A percentile compares a stretch with the other conserved stretches of the same genome.
Conservation (phyloP, 345 rosid genomes). For the Euphorbia tirucalli region DNA sequence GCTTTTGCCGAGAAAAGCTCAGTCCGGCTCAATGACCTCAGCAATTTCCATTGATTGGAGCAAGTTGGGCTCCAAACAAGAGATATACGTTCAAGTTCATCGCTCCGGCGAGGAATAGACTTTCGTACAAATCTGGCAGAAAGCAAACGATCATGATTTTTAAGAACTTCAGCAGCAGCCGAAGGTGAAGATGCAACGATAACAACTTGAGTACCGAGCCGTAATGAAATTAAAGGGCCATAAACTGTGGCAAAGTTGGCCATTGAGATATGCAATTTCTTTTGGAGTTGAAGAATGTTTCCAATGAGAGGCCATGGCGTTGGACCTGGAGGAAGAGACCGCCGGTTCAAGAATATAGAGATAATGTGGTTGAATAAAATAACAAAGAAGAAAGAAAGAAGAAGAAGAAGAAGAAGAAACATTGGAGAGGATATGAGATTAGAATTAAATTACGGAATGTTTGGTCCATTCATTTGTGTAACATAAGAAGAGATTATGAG, state of each 20-base stretch:
- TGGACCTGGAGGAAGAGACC: slow-evolving; percentile 8
- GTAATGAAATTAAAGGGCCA: slow-evolving; percentile 17
- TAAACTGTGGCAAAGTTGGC: slow-evolving; percentile 13
- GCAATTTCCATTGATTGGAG: slow-evolving; percentile 1
- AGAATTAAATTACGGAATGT: too few relatives aligned
- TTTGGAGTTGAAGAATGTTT: slow-evolving; percentile 13
- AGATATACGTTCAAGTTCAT: not conserved
- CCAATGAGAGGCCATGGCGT: slow-evolving; percentile 25
- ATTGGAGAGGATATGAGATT: not conserved
- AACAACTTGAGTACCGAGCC: slow-evolving; percentile 19
- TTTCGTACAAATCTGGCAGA: not conserved
- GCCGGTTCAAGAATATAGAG: not conserved
- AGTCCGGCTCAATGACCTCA: slow-evolving; percentile 8
- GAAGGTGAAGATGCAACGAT: slow-evolving; percentile 16
- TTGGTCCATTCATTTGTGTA: not conserved
- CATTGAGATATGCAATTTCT: slow-evolving; percentile 13
- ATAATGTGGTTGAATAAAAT: not conserved
- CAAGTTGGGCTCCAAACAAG: slow-evolving; percentile 4
- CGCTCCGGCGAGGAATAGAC: not conserved
- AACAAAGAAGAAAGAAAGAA: not conserved
- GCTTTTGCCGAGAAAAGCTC: slow-evolving; percentile 22
- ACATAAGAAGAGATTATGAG: not conserved
- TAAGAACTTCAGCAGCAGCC: slow-evolving; percentile 20
- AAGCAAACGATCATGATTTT: slow-evolving; percentile 19
- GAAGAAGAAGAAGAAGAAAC: not conserved